phyloP scores from a whole-genome alignment of 164 flowering plant genomes.

The Berberis thunbergii region DNA sequence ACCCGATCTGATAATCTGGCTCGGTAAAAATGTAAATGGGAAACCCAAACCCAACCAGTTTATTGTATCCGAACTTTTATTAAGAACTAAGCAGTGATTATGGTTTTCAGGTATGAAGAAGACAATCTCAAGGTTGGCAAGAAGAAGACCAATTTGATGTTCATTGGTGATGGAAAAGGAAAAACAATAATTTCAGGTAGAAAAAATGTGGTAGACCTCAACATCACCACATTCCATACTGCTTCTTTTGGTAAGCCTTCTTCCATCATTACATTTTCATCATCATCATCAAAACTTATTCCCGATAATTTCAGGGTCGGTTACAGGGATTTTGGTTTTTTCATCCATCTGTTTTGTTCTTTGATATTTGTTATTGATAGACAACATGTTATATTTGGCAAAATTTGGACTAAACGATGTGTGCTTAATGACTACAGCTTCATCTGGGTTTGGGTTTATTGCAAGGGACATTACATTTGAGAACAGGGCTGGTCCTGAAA shows the following conservation, averaged over 20 bases:
- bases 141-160: slow-evolving; percentile 81
- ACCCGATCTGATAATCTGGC: no score
- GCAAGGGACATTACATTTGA: slow-evolving; percentile 71
- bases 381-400: neutral
- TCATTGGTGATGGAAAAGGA: slow-evolving; percentile 88
- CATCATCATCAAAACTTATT: no score
- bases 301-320: no score
- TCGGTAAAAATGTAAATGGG: no score
- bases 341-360: no score
- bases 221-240: slow-evolving; percentile 78
- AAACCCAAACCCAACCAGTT: neutral
- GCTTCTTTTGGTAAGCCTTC: slow-evolving; percentile 67
- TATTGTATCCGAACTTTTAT: neutral
- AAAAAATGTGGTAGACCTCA: slow-evolving; percentile 30
- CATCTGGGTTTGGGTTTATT: slow-evolving; percentile 68
- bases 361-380: no score
- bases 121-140: slow-evolving; percentile 66
- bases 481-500: slow-evolving; percentile 66
- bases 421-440: slow-evolving; percentile 33
- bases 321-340: neutral
- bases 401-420: no score
- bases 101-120: slow-evolving; percentile 62
- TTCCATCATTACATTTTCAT: no score
- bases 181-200: slow-evolving; percentile 68
- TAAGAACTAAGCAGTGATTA: neutral